A percentile compares a stretch with the other conserved stretches of the same genome.
phyloP scores from a whole-genome alignment of 441 rosid genomes.

The Sinapis alba region DNA sequence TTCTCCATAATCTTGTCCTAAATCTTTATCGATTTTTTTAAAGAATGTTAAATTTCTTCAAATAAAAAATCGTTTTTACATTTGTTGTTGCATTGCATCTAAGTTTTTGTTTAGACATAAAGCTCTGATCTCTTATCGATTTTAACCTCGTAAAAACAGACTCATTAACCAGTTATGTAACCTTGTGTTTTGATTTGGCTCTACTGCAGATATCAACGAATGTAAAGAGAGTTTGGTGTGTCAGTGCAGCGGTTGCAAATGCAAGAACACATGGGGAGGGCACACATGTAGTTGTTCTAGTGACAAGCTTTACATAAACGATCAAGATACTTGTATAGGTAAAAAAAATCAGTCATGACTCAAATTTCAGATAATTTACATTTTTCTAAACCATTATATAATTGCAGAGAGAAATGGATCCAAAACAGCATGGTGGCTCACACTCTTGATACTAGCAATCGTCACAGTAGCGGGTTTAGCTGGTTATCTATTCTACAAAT shows the following conservation, averaged over 20 bases:
- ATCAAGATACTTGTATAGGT: conserved; percentile 93
- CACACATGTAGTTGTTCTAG: conserved; percentile 83
- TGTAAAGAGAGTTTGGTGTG: conserved; percentile 66
- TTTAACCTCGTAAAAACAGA: not conserved
- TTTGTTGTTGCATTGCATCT: too few relatives aligned
- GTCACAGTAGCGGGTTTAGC: conserved; percentile 55
- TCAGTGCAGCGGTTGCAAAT: conserved; percentile 81
- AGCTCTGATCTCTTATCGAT: too few relatives aligned
- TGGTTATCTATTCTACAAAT: conserved; percentile 92
- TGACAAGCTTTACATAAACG: conserved; percentile 59
- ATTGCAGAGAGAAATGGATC: conserved; percentile 78
- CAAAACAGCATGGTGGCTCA: conserved; percentile 67
- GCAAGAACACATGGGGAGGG: conserved; percentile 84
- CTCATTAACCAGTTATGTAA: not conserved
- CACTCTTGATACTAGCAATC: conserved; percentile 59
- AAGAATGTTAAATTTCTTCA: too few relatives aligned
- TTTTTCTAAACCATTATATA: not conserved
- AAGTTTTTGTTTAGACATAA: too few relatives aligned
- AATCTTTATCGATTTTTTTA: not conserved
- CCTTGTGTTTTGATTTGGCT: not conserved
- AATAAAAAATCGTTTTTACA: too few relatives aligned
- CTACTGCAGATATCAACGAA: conserved; percentile 64
- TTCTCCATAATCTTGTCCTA: not conserved
- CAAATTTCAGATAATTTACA: not conserved
- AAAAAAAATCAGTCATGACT: not conserved